Percentiles rank a stretch among this genome's conserved stretches.
phyloP scores from a whole-genome alignment of 192 early-diverging fungal species.

The Coemansia sp. region DNA sequence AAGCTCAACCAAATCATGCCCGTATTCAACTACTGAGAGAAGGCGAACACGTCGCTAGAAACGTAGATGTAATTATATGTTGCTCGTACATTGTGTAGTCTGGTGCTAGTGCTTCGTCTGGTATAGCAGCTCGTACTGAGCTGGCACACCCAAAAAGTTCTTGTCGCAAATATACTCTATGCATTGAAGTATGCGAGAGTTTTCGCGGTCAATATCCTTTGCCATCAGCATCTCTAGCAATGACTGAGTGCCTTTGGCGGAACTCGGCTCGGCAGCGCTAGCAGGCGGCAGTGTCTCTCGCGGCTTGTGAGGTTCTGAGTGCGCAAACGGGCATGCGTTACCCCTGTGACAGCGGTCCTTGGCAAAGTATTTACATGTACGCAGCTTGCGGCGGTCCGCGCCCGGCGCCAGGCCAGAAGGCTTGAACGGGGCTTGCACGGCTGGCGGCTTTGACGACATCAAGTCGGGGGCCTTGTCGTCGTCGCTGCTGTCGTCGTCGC shows the following conservation, averaged over 20 bases:
- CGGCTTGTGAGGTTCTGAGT: conserved; percentile 6
- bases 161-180: conserved; percentile 31
- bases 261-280: not conserved
- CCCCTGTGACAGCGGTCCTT: conserved; percentile 22
- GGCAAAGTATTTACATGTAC: conserved; percentile 33
- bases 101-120: not conserved
- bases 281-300: not conserved
- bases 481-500: not conserved
- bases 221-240: conserved; percentile 37
- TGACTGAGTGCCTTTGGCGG: not conserved
- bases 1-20: conserved; percentile 69
- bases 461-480: conserved; percentile 11
- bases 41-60: not conserved
- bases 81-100: not conserved
- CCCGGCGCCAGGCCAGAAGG: conserved; percentile 23
- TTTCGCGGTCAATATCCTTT: conserved; percentile 50
- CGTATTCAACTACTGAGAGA: conserved; percentile 64
- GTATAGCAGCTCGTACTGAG: conserved; percentile 6
- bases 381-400: conserved; percentile 32
- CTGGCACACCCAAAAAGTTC: conserved; percentile 16
- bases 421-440: conserved; percentile 10
- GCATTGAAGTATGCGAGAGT: conserved; percentile 39
- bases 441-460: conserved; percentile 7
- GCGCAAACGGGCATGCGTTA: conserved; percentile 23
- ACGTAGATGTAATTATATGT: not conserved